Percentiles rank a stretch among this genome's conserved stretches.
These are phyloP conservation scores for Rhododendron griersonianum DNA, from an alignment of 148 eudicot genomes.

Conservation along the genomic window DNA sequence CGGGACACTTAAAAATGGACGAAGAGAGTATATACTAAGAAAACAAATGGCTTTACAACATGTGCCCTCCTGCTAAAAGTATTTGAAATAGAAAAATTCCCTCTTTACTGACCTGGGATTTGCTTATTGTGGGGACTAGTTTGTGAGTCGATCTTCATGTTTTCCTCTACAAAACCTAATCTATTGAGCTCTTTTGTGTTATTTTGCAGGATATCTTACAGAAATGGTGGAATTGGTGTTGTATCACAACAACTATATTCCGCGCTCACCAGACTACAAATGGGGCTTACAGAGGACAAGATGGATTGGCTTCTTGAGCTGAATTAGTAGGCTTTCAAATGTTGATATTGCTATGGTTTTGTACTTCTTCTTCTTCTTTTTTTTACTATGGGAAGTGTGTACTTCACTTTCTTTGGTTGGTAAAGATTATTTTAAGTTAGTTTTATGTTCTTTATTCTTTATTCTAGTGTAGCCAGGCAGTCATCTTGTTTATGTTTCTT, in stretches of 20 bases:
- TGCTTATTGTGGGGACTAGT: neutral
- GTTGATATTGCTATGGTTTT: neutral
- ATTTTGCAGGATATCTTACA: slow-evolving; percentile 48
- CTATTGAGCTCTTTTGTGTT: neutral
- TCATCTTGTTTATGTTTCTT: neutral
- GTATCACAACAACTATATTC: slow-evolving; percentile 75
- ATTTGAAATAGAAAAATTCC: neutral
- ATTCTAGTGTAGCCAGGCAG: neutral
- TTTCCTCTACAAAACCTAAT: neutral
- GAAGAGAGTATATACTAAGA: neutral
- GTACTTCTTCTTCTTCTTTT: neutral
- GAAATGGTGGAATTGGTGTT: slow-evolving; percentile 58
- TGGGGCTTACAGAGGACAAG: slow-evolving; percentile 80
- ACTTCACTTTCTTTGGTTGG: neutral
- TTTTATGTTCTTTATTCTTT: neutral
- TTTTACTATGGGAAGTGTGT: neutral
- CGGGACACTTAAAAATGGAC: too few species aligned
- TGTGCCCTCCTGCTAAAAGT: neutral
- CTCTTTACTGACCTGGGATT: neutral
- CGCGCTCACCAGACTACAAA: slow-evolving; percentile 69
- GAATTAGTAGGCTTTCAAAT: slow-evolving; percentile 28
- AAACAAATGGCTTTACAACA: neutral
- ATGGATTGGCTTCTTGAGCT: slow-evolving; percentile 75
- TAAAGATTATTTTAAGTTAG: neutral
- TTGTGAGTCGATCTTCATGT: neutral